Evolutionary conservation across 2,329 filamentous ascomycete genomes (phyloP).

Genomic region (Fusarium acutatum): DNA sequence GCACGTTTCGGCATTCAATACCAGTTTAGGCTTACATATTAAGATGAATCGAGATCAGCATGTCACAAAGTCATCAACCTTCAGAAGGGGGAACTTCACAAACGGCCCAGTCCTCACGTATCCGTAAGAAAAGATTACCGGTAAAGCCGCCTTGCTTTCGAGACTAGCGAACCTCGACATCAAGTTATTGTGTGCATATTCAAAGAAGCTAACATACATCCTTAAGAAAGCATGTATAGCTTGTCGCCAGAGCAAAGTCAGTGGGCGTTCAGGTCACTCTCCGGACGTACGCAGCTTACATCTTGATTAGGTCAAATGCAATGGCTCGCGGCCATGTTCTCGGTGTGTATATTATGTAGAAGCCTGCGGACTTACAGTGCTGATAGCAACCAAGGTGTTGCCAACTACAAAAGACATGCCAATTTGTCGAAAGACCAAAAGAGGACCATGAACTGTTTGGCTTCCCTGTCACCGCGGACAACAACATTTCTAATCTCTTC

Average conservation of each 20-base stretch:
- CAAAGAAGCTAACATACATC: background rate
- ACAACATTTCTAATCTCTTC: accelerated
- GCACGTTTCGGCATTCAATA: background rate
- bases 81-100: background rate
- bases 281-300: accelerated
- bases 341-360: background rate
- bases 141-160: background rate
- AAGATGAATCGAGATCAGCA: background rate
- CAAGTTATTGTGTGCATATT: too few species aligned
- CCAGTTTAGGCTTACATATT: background rate
- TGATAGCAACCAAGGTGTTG: background rate
- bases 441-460: background rate
- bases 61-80: background rate
- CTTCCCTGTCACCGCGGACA: accelerated
- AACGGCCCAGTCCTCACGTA: background rate
- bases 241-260: constrained; percentile 16
- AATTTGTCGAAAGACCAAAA: constrained; percentile 2
- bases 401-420: constrained; percentile 1
- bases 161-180: background rate
- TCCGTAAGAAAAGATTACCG: constrained; percentile 14
- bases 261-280: accelerated
- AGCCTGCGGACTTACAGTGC: accelerated
- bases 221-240: background rate
- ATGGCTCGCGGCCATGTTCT: constrained; percentile 7
- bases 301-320: background rate